Evolutionary conservation across 1,284 basidiomycete species (phyloP), one percentile per base, ranked within the genome.

Genomic region (Chalciporus piperatoides): DNA sequence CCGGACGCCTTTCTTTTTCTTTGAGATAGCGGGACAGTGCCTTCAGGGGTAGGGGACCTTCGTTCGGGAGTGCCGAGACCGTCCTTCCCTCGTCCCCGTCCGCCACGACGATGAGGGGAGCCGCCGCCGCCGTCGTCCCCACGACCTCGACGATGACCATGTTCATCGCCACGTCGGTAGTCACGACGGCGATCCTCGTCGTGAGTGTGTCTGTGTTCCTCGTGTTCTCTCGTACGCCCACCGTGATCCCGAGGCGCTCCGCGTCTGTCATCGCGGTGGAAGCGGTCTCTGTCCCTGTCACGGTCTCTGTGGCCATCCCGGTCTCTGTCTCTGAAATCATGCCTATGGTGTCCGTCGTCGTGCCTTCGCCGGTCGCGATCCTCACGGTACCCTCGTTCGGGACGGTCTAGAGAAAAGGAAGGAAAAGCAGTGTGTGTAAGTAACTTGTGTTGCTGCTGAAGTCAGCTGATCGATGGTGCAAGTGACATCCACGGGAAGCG

Each of bases 41-140:
- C 90, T 60, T 91, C 84, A 0, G 97, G 96, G 11, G 96, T 99
- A 7, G 95, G 95, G 3, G 90, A 93, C 57, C 92, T 76, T 57
- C 86, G 76, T 57, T 89, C 84, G 5, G 85, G 86, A 9, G 86
- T 84, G 23, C 82, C 84, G 32, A 79, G 69, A 17, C 76, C 77
- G 52, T 79, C 77, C 53, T 69, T 78, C 43, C 72, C 66, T 27
- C 74, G 68, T 36, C 73, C 71, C 21, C 74, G 64, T 25, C 66
- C 66, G 23, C 68, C 68, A 39, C 71, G 62, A 19, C 68, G 73
- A 30, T 63, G 63, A 45, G 70, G 69, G 3, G 68, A 70, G 24
- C 64, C 64, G 25, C 62, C 61, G 0, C 70, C 69, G 41, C 62
- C 61, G 0, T 71, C 69, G 42, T 72, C 72, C 17, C 62, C 65